Percentiles rank a stretch among this genome's conserved stretches.
Evolutionary conservation across 1,284 basidiomycete genomes (phyloP).

Genomic region (Apiotrichum porosum): DNA sequence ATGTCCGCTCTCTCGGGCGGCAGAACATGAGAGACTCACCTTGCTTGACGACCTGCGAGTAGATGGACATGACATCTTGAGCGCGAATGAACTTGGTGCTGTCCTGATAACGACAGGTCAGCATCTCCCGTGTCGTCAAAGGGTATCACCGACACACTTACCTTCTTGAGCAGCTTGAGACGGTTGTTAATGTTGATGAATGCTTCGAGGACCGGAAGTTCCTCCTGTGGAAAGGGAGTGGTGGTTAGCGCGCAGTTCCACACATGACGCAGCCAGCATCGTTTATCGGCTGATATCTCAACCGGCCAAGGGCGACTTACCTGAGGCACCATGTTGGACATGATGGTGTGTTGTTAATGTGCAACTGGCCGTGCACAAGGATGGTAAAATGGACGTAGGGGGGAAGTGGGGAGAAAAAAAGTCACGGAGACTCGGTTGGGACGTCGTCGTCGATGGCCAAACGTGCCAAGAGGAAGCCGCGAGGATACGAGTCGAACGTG

Average conservation of each 20-base stretch:
- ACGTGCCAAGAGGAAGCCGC: too few relatives aligned
- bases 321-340: slow-evolving; percentile 45
- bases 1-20: neutral
- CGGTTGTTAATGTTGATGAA: slow-evolving; percentile 92
- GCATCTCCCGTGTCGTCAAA: neutral
- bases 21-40: slow-evolving; percentile 52
- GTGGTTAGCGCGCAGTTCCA: too few relatives aligned
- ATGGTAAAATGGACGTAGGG: too few relatives aligned
- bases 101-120: slow-evolving; percentile 53
- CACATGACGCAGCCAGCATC: neutral
- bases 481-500: too few relatives aligned
- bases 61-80: slow-evolving; percentile 87
- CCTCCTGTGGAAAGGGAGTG: slow-evolving; percentile 40
- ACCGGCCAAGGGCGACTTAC: too few relatives aligned
- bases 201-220: slow-evolving; percentile 89
- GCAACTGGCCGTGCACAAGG: too few relatives aligned
- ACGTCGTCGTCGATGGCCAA: too few relatives aligned
- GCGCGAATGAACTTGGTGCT: slow-evolving; percentile 80
- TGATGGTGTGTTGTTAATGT: slow-evolving; percentile 25
- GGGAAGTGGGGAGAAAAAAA: too few relatives aligned
- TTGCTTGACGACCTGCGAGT: slow-evolving; percentile 92
- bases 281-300: too few relatives aligned
- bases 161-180: slow-evolving; percentile 56
- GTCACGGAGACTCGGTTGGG: too few relatives aligned
- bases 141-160: slow-evolving; percentile 40